Conservation (phyloP, 495 filamentous ascomycete species). For the Xylaria nigripes region DNA sequence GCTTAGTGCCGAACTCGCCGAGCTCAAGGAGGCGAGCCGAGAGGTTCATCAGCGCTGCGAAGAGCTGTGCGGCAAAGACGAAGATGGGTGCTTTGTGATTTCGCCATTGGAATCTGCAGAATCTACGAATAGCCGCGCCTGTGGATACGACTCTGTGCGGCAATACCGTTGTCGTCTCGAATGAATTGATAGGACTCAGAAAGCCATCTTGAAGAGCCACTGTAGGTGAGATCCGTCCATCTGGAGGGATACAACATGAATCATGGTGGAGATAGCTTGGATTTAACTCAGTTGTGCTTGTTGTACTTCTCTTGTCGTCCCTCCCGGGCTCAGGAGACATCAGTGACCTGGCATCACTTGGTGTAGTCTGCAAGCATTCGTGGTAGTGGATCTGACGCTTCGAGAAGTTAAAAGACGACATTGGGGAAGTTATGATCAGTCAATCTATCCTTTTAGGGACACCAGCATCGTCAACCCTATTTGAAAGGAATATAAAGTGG, state of each 20-base stretch:
- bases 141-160: not conserved
- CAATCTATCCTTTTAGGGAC: not conserved
- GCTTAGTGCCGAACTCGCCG: conserved; percentile 43
- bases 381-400: not conserved
- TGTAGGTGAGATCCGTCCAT: not conserved
- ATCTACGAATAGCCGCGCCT: conserved; percentile 1
- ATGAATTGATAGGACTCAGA: not conserved
- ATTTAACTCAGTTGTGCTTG: not conserved
- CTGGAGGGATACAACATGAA: not conserved
- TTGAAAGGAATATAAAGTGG: too few relatives aligned
- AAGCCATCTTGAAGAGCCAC: not conserved
- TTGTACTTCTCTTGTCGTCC: not conserved
- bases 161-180: not conserved
- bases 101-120: conserved; percentile 22
- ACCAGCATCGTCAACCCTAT: not conserved
- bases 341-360: not conserved
- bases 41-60: conserved; percentile 84
- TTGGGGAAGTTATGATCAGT: not conserved
- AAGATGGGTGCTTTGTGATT: conserved; percentile 67
- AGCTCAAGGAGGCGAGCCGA: conserved; percentile 70
- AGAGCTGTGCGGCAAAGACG: conserved; percentile 70
- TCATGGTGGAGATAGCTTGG: not conserved
- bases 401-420: not conserved
- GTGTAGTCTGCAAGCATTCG: not conserved
- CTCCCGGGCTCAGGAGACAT: not conserved